These are phyloP conservation scores for Phytophthora brassicae DNA, from an alignment of 352 stramenopile genomes.

Conservation along the genomic window DNA sequence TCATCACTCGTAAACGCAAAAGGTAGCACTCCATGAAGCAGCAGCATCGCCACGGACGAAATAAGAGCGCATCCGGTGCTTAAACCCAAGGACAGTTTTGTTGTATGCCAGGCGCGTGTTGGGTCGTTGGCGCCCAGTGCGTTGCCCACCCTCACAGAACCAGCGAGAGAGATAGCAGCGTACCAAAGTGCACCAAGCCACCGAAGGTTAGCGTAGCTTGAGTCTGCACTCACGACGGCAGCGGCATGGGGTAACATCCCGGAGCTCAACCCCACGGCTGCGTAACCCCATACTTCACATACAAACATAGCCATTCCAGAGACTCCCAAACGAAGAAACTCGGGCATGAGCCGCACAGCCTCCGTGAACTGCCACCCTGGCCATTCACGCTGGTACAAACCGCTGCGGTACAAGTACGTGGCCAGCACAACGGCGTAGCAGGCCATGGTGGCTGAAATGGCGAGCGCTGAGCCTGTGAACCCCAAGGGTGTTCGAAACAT, in stretches of 20 bases:
- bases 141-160: constrained; percentile 84
- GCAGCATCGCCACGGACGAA: constrained; percentile 61
- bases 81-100: constrained; percentile 57
- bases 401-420: constrained; percentile 65
- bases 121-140: constrained; percentile 83
- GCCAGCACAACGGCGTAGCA: constrained; percentile 69
- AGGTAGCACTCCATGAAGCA: constrained; percentile 52
- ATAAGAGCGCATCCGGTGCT: constrained; percentile 44
- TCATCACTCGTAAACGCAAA: constrained; percentile 66
- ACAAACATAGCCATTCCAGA: constrained; percentile 85
- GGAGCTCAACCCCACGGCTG: constrained; percentile 67
- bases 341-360: constrained; percentile 59
- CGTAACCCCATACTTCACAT: constrained; percentile 88
- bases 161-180: constrained; percentile 47
- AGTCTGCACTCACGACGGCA: constrained; percentile 84
- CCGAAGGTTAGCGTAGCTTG: constrained; percentile 77
- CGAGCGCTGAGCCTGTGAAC: constrained; percentile 79
- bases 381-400: constrained; percentile 73
- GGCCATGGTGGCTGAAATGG: constrained; percentile 50
- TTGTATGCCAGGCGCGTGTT: constrained; percentile 64
- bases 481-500: constrained; percentile 81
- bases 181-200: constrained; percentile 67
- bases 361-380: constrained; percentile 71
- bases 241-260: constrained; percentile 76
- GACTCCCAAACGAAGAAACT: constrained; percentile 80